Base-by-base conservation (phyloP, 2,329 filamentous ascomycete species). In the Pseudopyricularia javanii region DNA sequence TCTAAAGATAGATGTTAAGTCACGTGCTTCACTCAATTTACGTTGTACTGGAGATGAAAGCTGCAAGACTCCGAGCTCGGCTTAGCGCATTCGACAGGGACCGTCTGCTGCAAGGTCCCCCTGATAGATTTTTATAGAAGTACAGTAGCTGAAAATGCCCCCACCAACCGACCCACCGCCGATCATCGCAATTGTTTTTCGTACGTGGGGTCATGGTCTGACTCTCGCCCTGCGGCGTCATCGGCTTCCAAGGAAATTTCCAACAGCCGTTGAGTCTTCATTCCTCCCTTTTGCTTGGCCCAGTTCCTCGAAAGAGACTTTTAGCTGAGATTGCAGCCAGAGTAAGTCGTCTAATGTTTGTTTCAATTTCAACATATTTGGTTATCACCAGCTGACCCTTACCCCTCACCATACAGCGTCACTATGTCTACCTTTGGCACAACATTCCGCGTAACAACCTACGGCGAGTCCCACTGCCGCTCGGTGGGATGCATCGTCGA, bases 401-500 rank as follows among this genome's bases (percentile, higher is more conserved):
- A 12, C 22, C 40, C 12, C 32, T 22, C 7, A 9, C 8, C 40
- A 11, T 24, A 37, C 22, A 35, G 30, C 48, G 14, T 37, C 48
- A 76, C 55, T 58, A 93, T 93, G 88, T 95, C 90, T 61, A 91
- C 88, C 53, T 95, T 94, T 70, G 90, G 91, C 61, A 75, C 85
- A 50, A 78, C 83, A 68, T 93, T 93, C 71, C 78, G 78, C 61
- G 88, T 94, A 60, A 90, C 87, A 58, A 94, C 88, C 62, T 74
- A 71, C 58, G 73, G 74, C 64, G 73, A 76, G 64, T 64, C 63
- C 62, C 91, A 96, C 73, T 94, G 91, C 74, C 85, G 84, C 63
- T 91, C 86, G 32, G 90, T 97, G 63, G 91, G 90, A 64, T 94
- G 88, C 74, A 96, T 97, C 63, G 85, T 97, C 70, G 91, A 97